phyloP scores from a whole-genome alignment of 2,329 filamentous ascomycete genomes.

The Ophiostoma quercus region DNA sequence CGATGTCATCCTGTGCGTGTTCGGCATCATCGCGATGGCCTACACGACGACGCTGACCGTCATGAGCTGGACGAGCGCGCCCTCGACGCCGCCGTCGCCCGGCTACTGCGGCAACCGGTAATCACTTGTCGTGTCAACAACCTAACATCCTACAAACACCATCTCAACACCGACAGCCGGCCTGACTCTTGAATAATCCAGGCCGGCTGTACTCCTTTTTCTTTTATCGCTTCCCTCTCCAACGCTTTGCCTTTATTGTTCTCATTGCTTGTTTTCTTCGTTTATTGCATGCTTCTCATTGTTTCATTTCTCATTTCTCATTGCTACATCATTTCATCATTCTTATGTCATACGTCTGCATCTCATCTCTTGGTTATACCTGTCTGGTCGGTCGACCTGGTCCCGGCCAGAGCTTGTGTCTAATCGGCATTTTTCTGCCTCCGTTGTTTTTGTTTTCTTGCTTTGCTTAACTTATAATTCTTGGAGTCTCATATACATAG shows the following conservation, averaged over 20 bases:
- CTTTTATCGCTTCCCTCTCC: no score
- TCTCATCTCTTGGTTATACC: slow-evolving; percentile 12
- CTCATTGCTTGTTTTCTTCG: no score
- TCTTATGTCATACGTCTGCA: background rate
- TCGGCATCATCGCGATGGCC: slow-evolving; percentile 80
- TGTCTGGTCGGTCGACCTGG: slow-evolving; percentile 11
- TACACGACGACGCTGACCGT: slow-evolving; percentile 88
- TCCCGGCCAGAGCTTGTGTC: slow-evolving; percentile 4
- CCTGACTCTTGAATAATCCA: background rate
- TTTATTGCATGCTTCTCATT: no score
- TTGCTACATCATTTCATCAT: background rate
- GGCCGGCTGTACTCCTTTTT: background rate
- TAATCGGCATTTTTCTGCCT: slow-evolving; percentile 3
- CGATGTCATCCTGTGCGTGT: slow-evolving; percentile 71
- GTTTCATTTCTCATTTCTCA: background rate
- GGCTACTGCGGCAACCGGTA: slow-evolving; percentile 48
- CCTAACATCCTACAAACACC: no score
- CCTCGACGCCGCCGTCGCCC: slow-evolving; percentile 40
- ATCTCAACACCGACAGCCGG: background rate
- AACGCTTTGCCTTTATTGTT: background rate
- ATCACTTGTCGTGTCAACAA: no score
- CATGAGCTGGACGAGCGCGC: slow-evolving; percentile 71
- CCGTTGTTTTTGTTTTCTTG: background rate
- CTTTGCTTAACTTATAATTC: background rate
- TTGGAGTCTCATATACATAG: slow-evolving; percentile 9